phyloP scores from a whole-genome alignment of 225 moss, liverwort and hornwort genomes.

The Pseudisothecium myosuroides region DNA sequence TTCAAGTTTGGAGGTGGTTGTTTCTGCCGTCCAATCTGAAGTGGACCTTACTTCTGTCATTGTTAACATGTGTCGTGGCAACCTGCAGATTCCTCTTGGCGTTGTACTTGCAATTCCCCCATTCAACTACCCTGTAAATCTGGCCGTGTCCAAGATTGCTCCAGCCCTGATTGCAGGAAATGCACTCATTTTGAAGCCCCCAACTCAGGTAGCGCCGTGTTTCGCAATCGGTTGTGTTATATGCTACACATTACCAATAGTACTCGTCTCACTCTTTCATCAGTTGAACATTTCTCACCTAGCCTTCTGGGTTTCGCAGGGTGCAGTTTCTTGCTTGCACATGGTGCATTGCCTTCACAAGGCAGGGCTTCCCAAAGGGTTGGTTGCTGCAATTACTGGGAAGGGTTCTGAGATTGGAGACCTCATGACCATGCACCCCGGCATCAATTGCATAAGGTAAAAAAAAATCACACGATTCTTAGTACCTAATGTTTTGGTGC shows the following conservation, averaged over 20 bases:
- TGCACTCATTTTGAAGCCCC: conserved; percentile 80
- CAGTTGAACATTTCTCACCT: background rate
- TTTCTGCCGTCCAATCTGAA: background rate
- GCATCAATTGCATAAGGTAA: conserved; percentile 80
- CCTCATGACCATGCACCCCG: conserved; percentile 76
- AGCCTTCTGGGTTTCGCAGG: conserved; percentile 13
- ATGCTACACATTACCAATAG: too few species aligned
- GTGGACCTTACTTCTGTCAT: background rate
- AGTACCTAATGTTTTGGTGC: background rate
- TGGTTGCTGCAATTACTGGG: conserved; percentile 67
- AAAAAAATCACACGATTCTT: background rate
- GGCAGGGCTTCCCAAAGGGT: conserved; percentile 80
- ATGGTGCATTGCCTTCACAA: conserved; percentile 90
- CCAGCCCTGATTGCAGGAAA: conserved; percentile 84
- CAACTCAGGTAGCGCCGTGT: conserved; percentile 48
- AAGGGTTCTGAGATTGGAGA: conserved; percentile 94
- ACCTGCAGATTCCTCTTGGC: conserved; percentile 76
- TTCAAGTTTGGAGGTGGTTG: background rate
- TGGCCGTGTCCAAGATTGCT: conserved; percentile 87
- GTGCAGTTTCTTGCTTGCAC: conserved; percentile 72
- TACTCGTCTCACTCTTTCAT: background rate
- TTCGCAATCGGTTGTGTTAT: background rate
- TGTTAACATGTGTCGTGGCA: background rate
- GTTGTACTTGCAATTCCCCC: conserved; percentile 92
- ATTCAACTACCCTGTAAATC: conserved; percentile 91